Evolutionary conservation across 225 moss, liverwort and hornwort species (phyloP).

Genomic region (Lunularia cruciata): DNA sequence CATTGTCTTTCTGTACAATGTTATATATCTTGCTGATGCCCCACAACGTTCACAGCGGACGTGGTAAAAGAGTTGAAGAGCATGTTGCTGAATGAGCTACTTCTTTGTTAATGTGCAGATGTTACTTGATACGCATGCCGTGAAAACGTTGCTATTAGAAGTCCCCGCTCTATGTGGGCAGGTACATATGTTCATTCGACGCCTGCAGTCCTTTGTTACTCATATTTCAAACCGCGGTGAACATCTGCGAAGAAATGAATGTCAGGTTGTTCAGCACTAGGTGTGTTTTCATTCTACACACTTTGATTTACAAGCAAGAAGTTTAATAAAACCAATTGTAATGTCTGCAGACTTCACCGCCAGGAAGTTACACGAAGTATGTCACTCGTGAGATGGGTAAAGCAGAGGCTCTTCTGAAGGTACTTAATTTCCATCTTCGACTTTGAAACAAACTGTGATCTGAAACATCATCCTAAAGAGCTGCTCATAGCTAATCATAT

Average conservation of each 20-base stretch:
- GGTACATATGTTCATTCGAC: constrained; percentile 41
- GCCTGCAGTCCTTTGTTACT: not conserved
- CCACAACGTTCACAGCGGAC: no score
- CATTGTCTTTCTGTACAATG: not conserved
- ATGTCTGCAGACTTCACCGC: constrained; percentile 71
- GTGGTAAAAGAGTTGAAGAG: not conserved
- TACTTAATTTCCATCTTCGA: no score
- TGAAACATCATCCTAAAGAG: no score
- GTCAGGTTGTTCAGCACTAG: not conserved
- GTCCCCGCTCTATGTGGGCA: constrained; percentile 94
- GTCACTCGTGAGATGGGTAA: constrained; percentile 97
- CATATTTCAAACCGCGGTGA: not conserved
- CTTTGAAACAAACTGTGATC: no score
- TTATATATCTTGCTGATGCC: not conserved
- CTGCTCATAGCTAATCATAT: no score
- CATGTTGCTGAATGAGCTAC: not conserved
- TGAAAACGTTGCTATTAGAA: constrained; percentile 92
- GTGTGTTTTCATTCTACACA: no score
- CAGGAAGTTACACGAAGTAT: constrained; percentile 88
- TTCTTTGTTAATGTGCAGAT: constrained; percentile 53
- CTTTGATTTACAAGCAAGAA: not conserved
- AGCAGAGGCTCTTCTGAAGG: constrained; percentile 99
- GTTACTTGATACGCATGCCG: constrained; percentile 96
- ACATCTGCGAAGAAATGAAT: not conserved
- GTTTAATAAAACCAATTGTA: not conserved